These are phyloP conservation scores for Pythium brachiatum DNA, from an alignment of 352 stramenopile species.

Conservation along the genomic window DNA sequence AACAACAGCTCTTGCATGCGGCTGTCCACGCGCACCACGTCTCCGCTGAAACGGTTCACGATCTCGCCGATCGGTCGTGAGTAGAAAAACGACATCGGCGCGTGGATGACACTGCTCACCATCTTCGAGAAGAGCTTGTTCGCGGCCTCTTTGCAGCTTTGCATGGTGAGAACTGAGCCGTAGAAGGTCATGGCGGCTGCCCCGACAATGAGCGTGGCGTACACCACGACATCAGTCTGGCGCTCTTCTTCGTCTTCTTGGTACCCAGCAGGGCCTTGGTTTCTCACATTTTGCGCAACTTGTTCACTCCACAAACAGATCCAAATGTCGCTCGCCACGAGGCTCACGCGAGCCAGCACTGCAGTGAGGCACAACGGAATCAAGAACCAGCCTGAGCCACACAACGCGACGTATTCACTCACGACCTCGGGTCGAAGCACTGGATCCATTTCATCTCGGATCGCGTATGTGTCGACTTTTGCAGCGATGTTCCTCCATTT, in stretches of 20 bases:
- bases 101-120: constrained; percentile 17
- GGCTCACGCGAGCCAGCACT: constrained; percentile 8
- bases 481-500: constrained; percentile 14
- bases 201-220: constrained; percentile 19
- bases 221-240: constrained; percentile 20
- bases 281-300: constrained; percentile 2
- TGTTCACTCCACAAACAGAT: constrained; percentile 26
- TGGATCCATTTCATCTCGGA: constrained; percentile 11
- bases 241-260: constrained; percentile 4
- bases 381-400: constrained; percentile 21
- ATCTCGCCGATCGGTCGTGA: constrained; percentile 33
- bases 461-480: neutral
- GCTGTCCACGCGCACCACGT: constrained; percentile 19
- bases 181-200: constrained; percentile 23
- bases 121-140: constrained; percentile 16
- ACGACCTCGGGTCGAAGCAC: neutral
- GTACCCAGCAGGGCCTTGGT: neutral
- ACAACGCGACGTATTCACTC: constrained; percentile 16
- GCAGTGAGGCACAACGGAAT: constrained; percentile 13
- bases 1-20: constrained; percentile 16
- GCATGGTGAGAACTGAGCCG: constrained; percentile 11
- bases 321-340: constrained; percentile 27
- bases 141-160: constrained; percentile 19
- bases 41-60: constrained; percentile 40
- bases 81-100: constrained; percentile 40